Conservation (phyloP, 306 rosid genomes). For the Mimosa pudica region DNA sequence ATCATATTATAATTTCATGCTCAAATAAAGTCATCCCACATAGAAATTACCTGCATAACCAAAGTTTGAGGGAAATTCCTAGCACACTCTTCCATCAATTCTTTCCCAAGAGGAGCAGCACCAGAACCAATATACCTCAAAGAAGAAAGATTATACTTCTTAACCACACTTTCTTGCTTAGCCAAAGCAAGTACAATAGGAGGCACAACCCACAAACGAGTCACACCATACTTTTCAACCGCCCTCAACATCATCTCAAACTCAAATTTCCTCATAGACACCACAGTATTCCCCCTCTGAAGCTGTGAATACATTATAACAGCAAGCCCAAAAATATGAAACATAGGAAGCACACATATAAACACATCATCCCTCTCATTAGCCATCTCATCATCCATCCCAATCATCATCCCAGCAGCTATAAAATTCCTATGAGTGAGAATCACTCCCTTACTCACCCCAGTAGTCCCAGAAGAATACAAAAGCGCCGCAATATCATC, state of each 20-base stretch:
- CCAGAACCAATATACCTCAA: slow-evolving; percentile 70
- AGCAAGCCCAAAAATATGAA: slow-evolving; percentile 73
- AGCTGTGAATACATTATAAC: slow-evolving; percentile 59
- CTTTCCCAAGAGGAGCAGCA: slow-evolving; percentile 89
- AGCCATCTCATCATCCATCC: slow-evolving; percentile 56
- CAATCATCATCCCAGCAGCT: slow-evolving; percentile 55
- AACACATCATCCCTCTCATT: slow-evolving; percentile 47
- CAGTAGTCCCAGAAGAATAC: slow-evolving; percentile 92
- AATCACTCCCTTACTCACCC: slow-evolving; percentile 81
- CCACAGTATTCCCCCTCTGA: slow-evolving; percentile 58
- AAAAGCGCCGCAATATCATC: slow-evolving; percentile 72
- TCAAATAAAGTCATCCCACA: not conserved
- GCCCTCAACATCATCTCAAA: slow-evolving; percentile 54
- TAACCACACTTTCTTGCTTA: slow-evolving; percentile 52
- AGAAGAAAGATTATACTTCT: slow-evolving; percentile 65
- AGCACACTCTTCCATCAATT: slow-evolving; percentile 72
- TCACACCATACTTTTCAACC: slow-evolving; percentile 63
- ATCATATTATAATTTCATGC: not conserved
- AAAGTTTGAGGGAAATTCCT: slow-evolving; percentile 52
- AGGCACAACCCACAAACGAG: slow-evolving; percentile 81
- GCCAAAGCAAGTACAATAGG: slow-evolving; percentile 76
- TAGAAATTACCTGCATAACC: slow-evolving; percentile 55
- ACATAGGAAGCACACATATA: slow-evolving; percentile 82
- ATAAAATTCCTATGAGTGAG: slow-evolving; percentile 74
- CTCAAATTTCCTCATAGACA: slow-evolving; percentile 56